Evolutionary conservation across 768 basidiomycete genomes (phyloP).

Genomic region (Mycena floridula): DNA sequence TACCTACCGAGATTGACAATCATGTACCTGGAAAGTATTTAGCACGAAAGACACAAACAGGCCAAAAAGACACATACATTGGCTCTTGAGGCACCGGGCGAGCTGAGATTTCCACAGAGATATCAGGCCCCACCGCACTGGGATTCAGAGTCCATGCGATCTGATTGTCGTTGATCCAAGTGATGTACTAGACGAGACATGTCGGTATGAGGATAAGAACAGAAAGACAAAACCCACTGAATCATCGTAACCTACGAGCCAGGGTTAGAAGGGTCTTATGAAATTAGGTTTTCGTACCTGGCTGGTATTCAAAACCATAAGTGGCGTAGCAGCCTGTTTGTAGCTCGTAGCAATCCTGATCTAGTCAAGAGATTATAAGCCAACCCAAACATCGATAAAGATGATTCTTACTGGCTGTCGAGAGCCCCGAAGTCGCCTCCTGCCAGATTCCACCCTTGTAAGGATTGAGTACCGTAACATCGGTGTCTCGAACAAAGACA

Average conservation of each 20-base stretch:
- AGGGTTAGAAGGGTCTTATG: too few species aligned
- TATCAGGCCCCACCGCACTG: conserved; percentile 49
- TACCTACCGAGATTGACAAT: background rate
- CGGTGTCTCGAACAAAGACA: conserved; percentile 47
- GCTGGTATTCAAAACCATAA: conserved; percentile 74
- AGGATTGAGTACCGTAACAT: conserved; percentile 49
- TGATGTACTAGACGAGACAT: conserved; percentile 42
- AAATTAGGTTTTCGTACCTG: conserved; percentile 40
- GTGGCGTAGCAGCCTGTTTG: conserved; percentile 54
- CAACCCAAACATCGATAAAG: conserved; percentile 6
- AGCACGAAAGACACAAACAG: conserved; percentile 7
- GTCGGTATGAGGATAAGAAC: conserved; percentile 1
- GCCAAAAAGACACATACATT: conserved; percentile 41
- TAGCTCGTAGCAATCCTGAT: conserved; percentile 65
- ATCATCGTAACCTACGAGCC: conserved; percentile 22
- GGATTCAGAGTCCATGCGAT: conserved; percentile 56
- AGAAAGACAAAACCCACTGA: conserved; percentile 23
- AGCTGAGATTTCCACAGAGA: conserved; percentile 35
- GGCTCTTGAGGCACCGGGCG: conserved; percentile 61
- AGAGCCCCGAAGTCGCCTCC: conserved; percentile 76
- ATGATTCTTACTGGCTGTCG: conserved; percentile 35
- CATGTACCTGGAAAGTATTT: too few species aligned
- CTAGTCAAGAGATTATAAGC: conserved; percentile 1
- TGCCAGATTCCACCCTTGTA: conserved; percentile 68
- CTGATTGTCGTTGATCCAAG: conserved; percentile 53